phyloP scores from a whole-genome alignment of 2,329 filamentous ascomycete genomes.

The Periconia sp. region DNA sequence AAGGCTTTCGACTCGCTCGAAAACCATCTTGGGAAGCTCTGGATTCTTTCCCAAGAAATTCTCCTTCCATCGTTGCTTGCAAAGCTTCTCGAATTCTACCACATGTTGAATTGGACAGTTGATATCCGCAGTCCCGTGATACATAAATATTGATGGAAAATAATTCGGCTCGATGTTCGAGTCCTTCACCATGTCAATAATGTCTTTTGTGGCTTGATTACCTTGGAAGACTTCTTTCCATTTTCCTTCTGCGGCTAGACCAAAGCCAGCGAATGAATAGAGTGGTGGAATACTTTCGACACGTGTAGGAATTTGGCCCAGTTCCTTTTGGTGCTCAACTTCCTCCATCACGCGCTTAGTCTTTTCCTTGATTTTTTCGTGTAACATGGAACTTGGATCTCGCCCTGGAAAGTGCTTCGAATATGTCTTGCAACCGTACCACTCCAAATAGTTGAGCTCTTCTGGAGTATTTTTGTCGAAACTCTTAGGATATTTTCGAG shows the following conservation, averaged over 20 bases:
- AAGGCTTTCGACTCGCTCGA: background rate
- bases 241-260: background rate
- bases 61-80: background rate
- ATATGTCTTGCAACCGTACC: background rate
- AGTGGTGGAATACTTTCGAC: background rate
- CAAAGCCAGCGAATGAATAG: background rate
- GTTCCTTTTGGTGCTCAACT: background rate
- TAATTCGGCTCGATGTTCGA: background rate
- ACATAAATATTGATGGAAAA: slow-evolving; percentile 4
- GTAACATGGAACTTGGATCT: too few relatives aligned
- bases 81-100: background rate
- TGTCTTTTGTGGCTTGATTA: background rate
- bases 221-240: slow-evolving; percentile 2
- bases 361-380: too few relatives aligned
- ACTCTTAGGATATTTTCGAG: background rate
- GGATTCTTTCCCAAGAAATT: background rate
- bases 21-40: background rate
- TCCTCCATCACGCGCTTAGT: background rate
- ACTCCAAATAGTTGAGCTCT: too few relatives aligned
- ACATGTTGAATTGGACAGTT: slow-evolving; percentile 1
- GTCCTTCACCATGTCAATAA: background rate
- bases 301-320: background rate
- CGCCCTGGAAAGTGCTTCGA: too few relatives aligned
- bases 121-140: background rate
- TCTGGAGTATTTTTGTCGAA: background rate